A percentile compares a stretch with the other conserved stretches of the same genome.
These are phyloP conservation scores for Edaphochlamys debaryana DNA, from an alignment of 139 green algal genomes.

Conservation along the genomic window DNA sequence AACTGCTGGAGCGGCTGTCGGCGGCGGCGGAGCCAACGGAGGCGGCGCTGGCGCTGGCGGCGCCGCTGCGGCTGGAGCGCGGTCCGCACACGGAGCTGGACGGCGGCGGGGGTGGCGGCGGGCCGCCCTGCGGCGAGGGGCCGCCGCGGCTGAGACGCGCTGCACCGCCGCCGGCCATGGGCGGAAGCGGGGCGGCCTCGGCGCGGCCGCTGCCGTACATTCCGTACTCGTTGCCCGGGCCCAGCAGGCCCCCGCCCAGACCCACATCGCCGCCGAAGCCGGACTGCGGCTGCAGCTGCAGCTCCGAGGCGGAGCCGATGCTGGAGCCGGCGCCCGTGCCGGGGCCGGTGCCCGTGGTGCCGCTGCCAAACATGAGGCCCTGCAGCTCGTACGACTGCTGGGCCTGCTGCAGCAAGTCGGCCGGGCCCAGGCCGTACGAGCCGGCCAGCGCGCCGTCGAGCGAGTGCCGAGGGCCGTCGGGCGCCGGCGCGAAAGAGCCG, in stretches of 20 bases:
- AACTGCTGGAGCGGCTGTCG: constrained; percentile 21
- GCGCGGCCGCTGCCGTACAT: too few relatives aligned
- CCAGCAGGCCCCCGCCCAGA: too few relatives aligned
- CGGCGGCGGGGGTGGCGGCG: too few relatives aligned
- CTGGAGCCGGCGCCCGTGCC: neutral
- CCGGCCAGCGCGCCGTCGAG: neutral
- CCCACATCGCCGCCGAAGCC: neutral
- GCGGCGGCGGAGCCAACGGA: neutral
- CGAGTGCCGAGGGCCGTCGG: constrained; percentile 16
- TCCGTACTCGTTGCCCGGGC: too few relatives aligned
- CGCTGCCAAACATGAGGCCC: neutral
- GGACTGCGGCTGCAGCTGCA: neutral
- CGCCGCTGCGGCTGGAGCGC: constrained; percentile 1
- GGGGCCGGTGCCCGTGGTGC: neutral
- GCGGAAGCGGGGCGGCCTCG: too few relatives aligned
- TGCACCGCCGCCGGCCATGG: too few relatives aligned
- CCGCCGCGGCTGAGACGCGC: too few relatives aligned
- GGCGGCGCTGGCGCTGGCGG: neutral
- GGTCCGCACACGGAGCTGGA: neutral
- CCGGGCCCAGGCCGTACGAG: too few relatives aligned
- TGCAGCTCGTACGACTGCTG: neutral
- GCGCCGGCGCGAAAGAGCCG: neutral
- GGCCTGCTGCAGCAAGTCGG: neutral
- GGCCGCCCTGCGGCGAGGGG: too few relatives aligned
- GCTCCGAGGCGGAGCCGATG: neutral